Evolutionary conservation across 1,139 yeast genomes (phyloP).

Genomic region (Scheffersomyces insectosa): DNA sequence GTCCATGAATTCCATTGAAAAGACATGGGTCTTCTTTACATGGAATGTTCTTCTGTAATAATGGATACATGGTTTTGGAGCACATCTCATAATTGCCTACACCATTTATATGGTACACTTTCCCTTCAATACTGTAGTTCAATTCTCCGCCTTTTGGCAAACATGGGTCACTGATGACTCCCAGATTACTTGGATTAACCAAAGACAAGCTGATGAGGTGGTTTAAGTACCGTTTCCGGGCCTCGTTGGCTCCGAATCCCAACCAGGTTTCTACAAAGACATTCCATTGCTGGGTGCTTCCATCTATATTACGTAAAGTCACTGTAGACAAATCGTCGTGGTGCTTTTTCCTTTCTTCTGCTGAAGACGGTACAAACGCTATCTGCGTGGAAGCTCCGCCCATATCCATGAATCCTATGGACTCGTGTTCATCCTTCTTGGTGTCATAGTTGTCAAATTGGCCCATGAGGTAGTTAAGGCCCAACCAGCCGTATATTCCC

Average conservation of each 20-base stretch:
- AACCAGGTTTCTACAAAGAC: slow-evolving; percentile 82
- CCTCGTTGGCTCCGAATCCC: slow-evolving; percentile 84
- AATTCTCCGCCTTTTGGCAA: slow-evolving; percentile 61
- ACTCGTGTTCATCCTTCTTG: slow-evolving; percentile 36
- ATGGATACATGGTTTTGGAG: slow-evolving; percentile 65
- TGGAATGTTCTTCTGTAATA: slow-evolving; percentile 68
- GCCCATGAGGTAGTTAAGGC: slow-evolving; percentile 66
- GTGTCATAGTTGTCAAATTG: slow-evolving; percentile 49
- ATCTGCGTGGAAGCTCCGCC: slow-evolving; percentile 87
- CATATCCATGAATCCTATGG: slow-evolving; percentile 86
- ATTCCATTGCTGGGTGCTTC: slow-evolving; percentile 63
- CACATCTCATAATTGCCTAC: slow-evolving; percentile 72
- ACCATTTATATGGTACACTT: slow-evolving; percentile 54
- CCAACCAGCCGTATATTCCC: slow-evolving; percentile 81
- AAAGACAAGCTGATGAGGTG: slow-evolving; percentile 40
- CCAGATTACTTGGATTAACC: slow-evolving; percentile 16
- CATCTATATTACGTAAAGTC: slow-evolving; percentile 57
- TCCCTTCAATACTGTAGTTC: slow-evolving; percentile 40
- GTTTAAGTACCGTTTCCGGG: slow-evolving; percentile 61
- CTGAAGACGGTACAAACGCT: slow-evolving; percentile 68
- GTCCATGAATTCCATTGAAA: slow-evolving; percentile 81
- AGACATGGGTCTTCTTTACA: slow-evolving; percentile 74
- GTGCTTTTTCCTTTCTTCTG: slow-evolving; percentile 54
- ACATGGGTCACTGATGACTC: slow-evolving; percentile 63
- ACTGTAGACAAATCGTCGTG: slow-evolving; percentile 63